These are phyloP conservation scores for Fusarium denticulatum DNA, from an alignment of 2,329 filamentous ascomycete genomes.

Conservation along the genomic window DNA sequence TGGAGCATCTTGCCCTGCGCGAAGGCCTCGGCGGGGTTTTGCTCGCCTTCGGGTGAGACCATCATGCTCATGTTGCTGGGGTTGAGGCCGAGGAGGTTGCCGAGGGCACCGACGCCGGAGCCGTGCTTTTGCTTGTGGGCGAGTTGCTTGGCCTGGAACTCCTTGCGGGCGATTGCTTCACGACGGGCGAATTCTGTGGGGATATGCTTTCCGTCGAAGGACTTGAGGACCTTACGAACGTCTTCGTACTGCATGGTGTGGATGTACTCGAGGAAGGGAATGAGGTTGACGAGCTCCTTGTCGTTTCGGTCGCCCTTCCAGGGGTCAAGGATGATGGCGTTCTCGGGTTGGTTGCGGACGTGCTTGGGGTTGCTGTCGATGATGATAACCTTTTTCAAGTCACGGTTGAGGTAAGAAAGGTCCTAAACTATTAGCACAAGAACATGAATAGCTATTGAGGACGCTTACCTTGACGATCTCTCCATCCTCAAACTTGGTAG, in stretches of 20 bases:
- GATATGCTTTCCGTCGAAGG: slow-evolving; percentile 89
- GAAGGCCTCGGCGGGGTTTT: slow-evolving; percentile 77
- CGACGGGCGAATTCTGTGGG: slow-evolving; percentile 89
- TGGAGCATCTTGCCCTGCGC: slow-evolving; percentile 96
- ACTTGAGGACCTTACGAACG: slow-evolving; percentile 85
- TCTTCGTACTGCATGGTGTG: slow-evolving; percentile 93
- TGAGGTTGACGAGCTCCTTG: slow-evolving; percentile 85
- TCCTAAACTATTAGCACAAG: slow-evolving; percentile 66
- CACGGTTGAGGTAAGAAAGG: slow-evolving; percentile 96
- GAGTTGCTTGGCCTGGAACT: slow-evolving; percentile 82
- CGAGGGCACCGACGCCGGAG: slow-evolving; percentile 74
- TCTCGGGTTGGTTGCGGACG: slow-evolving; percentile 92
- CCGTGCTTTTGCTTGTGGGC: slow-evolving; percentile 67
- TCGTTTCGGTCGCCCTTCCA: slow-evolving; percentile 89
- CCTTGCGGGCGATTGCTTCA: slow-evolving; percentile 84
- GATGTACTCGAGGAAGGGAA: slow-evolving; percentile 97
- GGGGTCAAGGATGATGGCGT: slow-evolving; percentile 89
- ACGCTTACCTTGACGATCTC: slow-evolving; percentile 88
- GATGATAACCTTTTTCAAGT: slow-evolving; percentile 93
- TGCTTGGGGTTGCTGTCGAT: slow-evolving; percentile 87
- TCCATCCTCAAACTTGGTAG: slow-evolving; percentile 95
- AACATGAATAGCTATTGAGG: too few species aligned
- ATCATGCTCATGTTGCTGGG: slow-evolving; percentile 70
- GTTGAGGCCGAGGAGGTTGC: slow-evolving; percentile 81
- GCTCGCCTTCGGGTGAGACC: slow-evolving; percentile 71